These are phyloP conservation scores for Backusella liffmaniae DNA, from an alignment of 192 early-diverging fungal genomes.

Conservation along the genomic window DNA sequence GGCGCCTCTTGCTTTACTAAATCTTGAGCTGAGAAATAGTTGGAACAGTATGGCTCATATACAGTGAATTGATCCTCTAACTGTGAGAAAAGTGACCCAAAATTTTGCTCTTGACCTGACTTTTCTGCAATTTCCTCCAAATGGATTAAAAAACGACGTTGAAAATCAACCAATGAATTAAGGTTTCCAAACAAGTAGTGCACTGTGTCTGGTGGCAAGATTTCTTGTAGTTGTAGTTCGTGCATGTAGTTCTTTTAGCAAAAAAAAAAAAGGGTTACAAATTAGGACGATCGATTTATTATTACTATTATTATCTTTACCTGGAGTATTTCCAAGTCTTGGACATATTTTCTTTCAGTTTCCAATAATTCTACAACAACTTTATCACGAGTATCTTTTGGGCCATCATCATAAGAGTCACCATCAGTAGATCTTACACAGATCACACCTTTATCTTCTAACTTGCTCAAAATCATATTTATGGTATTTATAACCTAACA, in stretches of 20 bases:
- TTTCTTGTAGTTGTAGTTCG: conserved; percentile 65
- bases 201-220: conserved; percentile 76
- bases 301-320: conserved; percentile 18
- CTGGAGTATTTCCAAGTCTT: conserved; percentile 83
- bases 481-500: conserved; percentile 81
- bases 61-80: conserved; percentile 80
- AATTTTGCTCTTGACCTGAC: conserved; percentile 76
- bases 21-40: conserved; percentile 78
- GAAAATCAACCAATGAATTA: conserved; percentile 92
- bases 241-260: conserved; percentile 62
- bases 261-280: not conserved
- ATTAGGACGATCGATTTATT: not conserved
- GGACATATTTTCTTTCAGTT: conserved; percentile 91
- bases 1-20: conserved; percentile 64
- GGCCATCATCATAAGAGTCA: conserved; percentile 51
- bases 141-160: conserved; percentile 89
- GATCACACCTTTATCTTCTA: conserved; percentile 68
- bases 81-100: conserved; percentile 84
- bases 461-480: conserved; percentile 68
- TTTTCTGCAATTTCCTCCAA: conserved; percentile 79
- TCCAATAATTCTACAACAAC: conserved; percentile 87
- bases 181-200: conserved; percentile 91
- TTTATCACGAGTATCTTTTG: conserved; percentile 87
- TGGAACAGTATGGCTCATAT: conserved; percentile 93
- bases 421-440: conserved; percentile 30